Evolutionary conservation across 2,329 filamentous ascomycete genomes (phyloP).

Genomic region (Harringtonia lauricola): DNA sequence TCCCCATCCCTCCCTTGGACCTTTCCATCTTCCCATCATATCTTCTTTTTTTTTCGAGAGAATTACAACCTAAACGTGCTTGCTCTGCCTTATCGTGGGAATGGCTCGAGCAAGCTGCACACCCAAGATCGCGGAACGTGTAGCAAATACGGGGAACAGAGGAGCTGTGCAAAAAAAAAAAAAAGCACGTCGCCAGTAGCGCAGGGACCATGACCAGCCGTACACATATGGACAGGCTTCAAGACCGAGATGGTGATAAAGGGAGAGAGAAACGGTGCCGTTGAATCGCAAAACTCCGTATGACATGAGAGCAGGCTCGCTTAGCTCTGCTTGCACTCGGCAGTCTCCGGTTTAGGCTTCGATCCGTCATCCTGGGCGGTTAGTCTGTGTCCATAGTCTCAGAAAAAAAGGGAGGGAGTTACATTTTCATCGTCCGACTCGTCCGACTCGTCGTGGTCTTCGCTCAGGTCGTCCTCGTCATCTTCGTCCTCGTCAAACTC

Average conservation of each 20-base stretch:
- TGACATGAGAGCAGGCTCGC: neutral
- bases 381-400: neutral
- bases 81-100: too few relatives aligned
- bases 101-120: too few relatives aligned
- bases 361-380: constrained; percentile 63
- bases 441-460: constrained; percentile 74
- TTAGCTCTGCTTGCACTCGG: constrained; percentile 93
- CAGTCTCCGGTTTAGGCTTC: constrained; percentile 88
- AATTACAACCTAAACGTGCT: neutral
- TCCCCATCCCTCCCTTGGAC: neutral
- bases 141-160: too few relatives aligned
- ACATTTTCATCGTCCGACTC: constrained; percentile 67
- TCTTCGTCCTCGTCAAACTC: constrained; percentile 87
- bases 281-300: neutral
- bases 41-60: neutral
- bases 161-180: too few relatives aligned
- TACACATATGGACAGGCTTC: too few relatives aligned
- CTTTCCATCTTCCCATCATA: neutral
- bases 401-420: constrained; percentile 23
- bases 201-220: too few relatives aligned
- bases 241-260: neutral
- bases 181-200: neutral
- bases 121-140: too few relatives aligned
- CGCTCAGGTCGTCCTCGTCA: constrained; percentile 78
- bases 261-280: neutral